These are phyloP conservation scores for Phaeomoniella chlamydospora DNA, from an alignment of 2,329 filamentous ascomycete species.

Conservation along the genomic window DNA sequence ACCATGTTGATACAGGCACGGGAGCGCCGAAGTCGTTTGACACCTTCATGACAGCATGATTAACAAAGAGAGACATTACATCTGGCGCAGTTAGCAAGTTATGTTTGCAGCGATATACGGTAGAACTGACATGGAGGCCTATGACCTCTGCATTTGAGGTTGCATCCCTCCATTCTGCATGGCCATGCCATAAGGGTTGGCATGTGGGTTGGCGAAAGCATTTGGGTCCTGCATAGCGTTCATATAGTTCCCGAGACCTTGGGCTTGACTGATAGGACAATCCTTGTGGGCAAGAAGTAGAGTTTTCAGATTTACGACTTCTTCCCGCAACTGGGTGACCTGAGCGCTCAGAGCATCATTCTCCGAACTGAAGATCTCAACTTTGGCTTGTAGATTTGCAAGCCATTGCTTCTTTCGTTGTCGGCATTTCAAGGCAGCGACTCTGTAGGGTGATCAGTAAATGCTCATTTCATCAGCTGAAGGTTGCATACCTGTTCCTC, in stretches of 20 bases:
- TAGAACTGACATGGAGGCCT: no score
- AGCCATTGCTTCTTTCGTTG: conserved; percentile 99
- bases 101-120: no score
- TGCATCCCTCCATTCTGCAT: conserved; percentile 19
- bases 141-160: conserved; percentile 11
- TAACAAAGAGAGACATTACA: no score
- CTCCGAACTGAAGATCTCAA: conserved; percentile 82
- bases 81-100: no score
- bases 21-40: no score
- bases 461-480: background rate
- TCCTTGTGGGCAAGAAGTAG: conserved; percentile 89
- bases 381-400: conserved; percentile 83
- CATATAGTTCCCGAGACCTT: conserved; percentile 45
- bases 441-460: conserved; percentile 38
- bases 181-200: conserved; percentile 26
- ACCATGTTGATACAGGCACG: background rate
- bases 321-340: conserved; percentile 72
- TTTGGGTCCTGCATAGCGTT: conserved; percentile 16
- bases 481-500: conserved; percentile 63
- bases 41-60: no score
- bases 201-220: conserved; percentile 16
- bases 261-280: conserved; percentile 80
- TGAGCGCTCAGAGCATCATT: conserved; percentile 78
- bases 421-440: conserved; percentile 90
- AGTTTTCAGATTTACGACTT: conserved; percentile 90